phyloP scores from a whole-genome alignment of 345 rosid genomes.

The Arabis hirsuta region DNA sequence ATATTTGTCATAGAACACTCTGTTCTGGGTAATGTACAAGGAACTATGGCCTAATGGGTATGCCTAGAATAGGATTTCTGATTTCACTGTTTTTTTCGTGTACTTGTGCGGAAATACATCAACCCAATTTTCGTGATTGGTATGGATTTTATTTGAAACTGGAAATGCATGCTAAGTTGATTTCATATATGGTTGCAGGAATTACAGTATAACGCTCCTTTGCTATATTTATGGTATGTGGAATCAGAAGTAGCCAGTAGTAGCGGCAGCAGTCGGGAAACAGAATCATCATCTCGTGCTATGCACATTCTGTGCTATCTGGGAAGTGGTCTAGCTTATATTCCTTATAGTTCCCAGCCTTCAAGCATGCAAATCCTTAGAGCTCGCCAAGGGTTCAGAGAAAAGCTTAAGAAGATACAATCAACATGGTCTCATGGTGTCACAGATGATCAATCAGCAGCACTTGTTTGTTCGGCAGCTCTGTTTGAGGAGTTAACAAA shows the following conservation, averaged over 20 bases:
- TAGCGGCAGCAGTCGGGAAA: conserved; percentile 46
- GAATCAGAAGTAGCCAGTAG: conserved; percentile 67
- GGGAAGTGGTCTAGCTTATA: conserved; percentile 70
- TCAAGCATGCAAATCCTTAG: conserved; percentile 79
- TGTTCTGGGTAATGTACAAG: conserved; percentile 10
- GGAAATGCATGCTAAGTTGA: conserved; percentile 28
- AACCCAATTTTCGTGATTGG: background rate
- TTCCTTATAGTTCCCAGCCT: conserved; percentile 67
- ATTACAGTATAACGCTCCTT: conserved; percentile 61
- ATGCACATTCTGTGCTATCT: conserved; percentile 75
- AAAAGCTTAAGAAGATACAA: conserved; percentile 58
- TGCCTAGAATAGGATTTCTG: conserved; percentile 21
- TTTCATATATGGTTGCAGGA: conserved; percentile 56
- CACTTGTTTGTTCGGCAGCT: conserved; percentile 77
- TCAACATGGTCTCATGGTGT: conserved; percentile 75
- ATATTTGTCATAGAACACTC: background rate
- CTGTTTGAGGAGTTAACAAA: conserved; percentile 82
- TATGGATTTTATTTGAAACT: background rate
- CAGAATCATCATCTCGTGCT: conserved; percentile 65
- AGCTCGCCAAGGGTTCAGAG: conserved; percentile 89
- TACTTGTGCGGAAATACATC: conserved; percentile 6
- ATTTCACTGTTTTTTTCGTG: conserved; percentile 3
- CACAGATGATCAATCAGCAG: conserved; percentile 73
- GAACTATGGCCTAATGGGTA: conserved; percentile 31
- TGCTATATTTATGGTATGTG: conserved; percentile 88